Conservation (phyloP, 306 rosid genomes). For the Lithocarpus polystachyus region DNA sequence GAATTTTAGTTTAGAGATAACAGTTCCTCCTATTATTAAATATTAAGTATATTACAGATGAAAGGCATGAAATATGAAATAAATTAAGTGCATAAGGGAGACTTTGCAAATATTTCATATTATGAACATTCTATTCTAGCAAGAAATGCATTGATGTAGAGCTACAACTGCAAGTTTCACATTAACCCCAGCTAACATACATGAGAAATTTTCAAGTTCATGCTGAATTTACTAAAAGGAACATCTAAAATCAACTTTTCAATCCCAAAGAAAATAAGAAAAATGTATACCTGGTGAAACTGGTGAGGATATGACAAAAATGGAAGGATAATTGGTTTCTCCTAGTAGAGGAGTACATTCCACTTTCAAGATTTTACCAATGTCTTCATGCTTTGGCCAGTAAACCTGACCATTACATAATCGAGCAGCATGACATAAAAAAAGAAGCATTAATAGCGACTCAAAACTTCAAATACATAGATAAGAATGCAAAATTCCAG, state of each 20-base stretch:
- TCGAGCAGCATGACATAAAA: constrained; percentile 3
- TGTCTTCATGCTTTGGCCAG: constrained; percentile 88
- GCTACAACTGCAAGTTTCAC: background rate
- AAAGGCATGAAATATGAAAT: background rate
- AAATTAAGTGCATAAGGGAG: background rate
- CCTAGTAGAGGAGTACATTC: constrained; percentile 74
- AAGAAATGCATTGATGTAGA: background rate
- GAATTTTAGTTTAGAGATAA: background rate
- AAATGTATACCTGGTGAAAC: constrained; percentile 64
- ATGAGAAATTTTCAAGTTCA: constrained; percentile 1
- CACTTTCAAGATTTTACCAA: constrained; percentile 77
- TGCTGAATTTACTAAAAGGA: constrained; percentile 6
- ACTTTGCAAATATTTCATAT: background rate
- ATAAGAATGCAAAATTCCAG: constrained; percentile 18
- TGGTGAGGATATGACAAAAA: constrained; percentile 79
- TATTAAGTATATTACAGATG: too few species aligned
- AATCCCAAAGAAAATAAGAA: constrained; percentile 7
- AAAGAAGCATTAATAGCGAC: constrained; percentile 7
- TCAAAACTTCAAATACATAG: constrained; percentile 11
- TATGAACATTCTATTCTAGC: background rate
- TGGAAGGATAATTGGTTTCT: constrained; percentile 67
- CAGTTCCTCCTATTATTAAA: background rate
- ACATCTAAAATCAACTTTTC: constrained; percentile 9
- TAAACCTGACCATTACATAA: constrained; percentile 54
- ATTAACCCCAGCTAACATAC: background rate